Evolutionary conservation across 495 filamentous ascomycete species (phyloP), one percentile per base, ranked within the genome.

Genomic region (Jackrogersella multiformis): DNA sequence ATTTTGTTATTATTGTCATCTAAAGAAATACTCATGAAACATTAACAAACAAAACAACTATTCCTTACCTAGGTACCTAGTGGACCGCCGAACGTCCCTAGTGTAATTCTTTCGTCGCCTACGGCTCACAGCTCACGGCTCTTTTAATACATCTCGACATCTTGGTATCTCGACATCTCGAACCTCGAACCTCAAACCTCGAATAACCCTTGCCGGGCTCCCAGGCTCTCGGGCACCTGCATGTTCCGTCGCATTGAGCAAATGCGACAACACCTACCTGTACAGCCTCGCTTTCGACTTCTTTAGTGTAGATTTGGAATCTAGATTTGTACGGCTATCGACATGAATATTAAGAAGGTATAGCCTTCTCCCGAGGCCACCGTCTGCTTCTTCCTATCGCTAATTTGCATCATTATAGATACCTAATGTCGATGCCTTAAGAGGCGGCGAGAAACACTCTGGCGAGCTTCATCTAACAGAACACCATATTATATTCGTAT

Each of bases 401-500:
- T 70, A 67, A 68, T 65, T 32, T 45, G 16, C 4, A 5, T 20
- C 5, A 15, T 41, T 12, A 48, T 59, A 73, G 71, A 73, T 75
- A 52, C 65, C 68, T 56, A 54, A 72, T 46, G 73, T 75, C 13
- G 71, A 73, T 52, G 73, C 73, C 54, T 66, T 75, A 28, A 59
- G 71, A 36, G 66, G 61, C 39, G 73, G 73, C 61, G 68, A 75
- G 58, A 72, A 51, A 66, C 64, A 75, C 59, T 72, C 73, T 32
- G 73, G 73, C 26, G 71, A 75, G 36, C 68, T 75, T 10, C 68
- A 71, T 64, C 68, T 75, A 4, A 71, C 71, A 20, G 73, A 75
- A 45, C 71, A 73, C 28, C 73, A 75, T 16, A 64, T 74, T 9
- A 66, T 75, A 52, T 75, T 75, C 44, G 36, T 65, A 13, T 68